These are phyloP conservation scores for Favolaschia claudopus DNA, from an alignment of 768 basidiomycete species.

Conservation along the genomic window DNA sequence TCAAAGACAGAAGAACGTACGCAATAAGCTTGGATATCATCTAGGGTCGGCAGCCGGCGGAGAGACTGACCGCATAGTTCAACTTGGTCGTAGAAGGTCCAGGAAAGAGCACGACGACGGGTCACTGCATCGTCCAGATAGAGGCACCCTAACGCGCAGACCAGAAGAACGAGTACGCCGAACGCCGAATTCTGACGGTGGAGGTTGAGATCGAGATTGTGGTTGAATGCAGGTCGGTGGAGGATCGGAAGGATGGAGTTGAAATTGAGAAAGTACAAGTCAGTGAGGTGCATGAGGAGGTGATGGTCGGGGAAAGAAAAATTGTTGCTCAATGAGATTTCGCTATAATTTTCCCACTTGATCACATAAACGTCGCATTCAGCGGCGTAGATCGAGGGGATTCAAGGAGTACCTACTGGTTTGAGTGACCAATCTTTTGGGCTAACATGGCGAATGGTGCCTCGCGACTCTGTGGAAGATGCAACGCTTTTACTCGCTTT, in stretches of 20 bases:
- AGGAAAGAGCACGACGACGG: background rate
- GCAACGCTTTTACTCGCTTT: background rate
- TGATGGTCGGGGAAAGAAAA: background rate
- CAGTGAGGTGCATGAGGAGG: conserved; percentile 48
- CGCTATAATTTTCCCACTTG: background rate
- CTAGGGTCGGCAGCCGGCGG: background rate
- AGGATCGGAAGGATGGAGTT: conserved; percentile 55
- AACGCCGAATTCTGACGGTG: conserved; percentile 50
- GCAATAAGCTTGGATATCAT: conserved; percentile 13
- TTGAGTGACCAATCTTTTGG: too few relatives aligned
- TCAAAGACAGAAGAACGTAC: too few relatives aligned
- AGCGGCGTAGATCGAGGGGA: too few relatives aligned
- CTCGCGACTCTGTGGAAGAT: background rate
- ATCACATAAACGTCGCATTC: too few relatives aligned
- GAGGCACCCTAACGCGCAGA: conserved; percentile 56
- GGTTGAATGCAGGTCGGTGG: conserved; percentile 58
- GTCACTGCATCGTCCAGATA: background rate
- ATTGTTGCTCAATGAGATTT: background rate
- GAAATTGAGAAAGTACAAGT: conserved; percentile 54
- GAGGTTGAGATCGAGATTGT: conserved; percentile 40
- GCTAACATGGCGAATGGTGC: background rate
- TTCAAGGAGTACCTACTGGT: too few relatives aligned
- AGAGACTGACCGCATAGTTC: conserved; percentile 3
- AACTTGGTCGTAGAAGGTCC: conserved; percentile 3
- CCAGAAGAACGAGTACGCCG: conserved; percentile 51